phyloP scores from a whole-genome alignment of 148 eudicot species.

The Vaccinium corymbosum region DNA sequence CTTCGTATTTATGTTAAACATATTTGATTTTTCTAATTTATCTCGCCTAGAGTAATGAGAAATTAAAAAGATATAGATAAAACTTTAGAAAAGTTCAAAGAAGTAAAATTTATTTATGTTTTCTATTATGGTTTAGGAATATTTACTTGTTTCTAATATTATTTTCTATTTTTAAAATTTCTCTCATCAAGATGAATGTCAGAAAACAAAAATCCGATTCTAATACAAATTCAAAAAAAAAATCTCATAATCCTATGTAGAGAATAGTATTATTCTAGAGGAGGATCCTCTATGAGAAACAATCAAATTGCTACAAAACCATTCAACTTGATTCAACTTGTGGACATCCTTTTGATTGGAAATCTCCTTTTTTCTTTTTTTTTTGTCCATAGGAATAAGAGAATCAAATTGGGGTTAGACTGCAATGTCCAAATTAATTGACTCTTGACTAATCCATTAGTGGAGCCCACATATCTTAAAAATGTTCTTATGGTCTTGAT shows the following conservation, averaged over 20 bases:
- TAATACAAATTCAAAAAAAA: not conserved
- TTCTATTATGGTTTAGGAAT: too few relatives aligned
- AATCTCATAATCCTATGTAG: not conserved
- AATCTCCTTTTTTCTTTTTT: conserved; percentile 15
- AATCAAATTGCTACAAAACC: conserved; percentile 1
- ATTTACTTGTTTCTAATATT: too few relatives aligned
- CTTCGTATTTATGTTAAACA: too few relatives aligned
- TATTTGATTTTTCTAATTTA: too few relatives aligned
- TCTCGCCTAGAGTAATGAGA: too few relatives aligned
- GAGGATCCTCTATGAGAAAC: conserved; percentile 6
- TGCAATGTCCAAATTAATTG: conserved; percentile 10
- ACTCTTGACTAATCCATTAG: conserved; percentile 14
- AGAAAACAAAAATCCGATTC: too few relatives aligned
- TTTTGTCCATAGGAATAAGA: conserved; percentile 18
- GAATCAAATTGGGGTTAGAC: conserved; percentile 21
- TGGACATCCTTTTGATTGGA: conserved; percentile 20
- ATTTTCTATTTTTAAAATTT: too few relatives aligned
- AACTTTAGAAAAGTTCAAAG: too few relatives aligned
- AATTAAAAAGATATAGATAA: too few relatives aligned
- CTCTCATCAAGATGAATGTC: too few relatives aligned
- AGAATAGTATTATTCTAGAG: conserved; percentile 4
- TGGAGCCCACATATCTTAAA: conserved; percentile 20
- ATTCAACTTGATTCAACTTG: conserved; percentile 26
- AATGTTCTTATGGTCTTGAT: conserved; percentile 7
- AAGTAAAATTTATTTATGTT: too few relatives aligned